A percentile compares a stretch with the other conserved stretches of the same genome.
Evolutionary conservation across 2,329 filamentous ascomycete genomes (phyloP).

Genomic region (Colletotrichum nymphaeae): DNA sequence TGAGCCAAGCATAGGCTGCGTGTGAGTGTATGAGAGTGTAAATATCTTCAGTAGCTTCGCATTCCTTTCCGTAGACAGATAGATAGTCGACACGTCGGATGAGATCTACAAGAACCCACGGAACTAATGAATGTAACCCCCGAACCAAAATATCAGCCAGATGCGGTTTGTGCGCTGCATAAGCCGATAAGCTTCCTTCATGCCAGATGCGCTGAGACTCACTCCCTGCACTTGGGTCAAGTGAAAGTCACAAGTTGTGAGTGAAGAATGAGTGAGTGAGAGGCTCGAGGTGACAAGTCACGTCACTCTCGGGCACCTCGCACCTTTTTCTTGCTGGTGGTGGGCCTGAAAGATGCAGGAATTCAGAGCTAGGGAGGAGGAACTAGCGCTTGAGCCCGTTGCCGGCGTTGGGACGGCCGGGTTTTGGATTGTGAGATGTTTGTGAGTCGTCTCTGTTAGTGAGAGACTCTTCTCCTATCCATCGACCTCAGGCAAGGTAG

Average conservation of each 20-base stretch:
- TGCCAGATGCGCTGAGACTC: background rate
- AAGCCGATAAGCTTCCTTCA: background rate
- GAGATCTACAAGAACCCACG: background rate
- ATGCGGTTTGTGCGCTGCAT: background rate
- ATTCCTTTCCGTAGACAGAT: background rate
- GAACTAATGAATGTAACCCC: background rate
- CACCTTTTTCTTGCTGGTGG: background rate
- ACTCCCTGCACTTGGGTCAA: background rate
- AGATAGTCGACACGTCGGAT: background rate
- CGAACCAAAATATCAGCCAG: background rate
- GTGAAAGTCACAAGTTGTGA: too few species aligned
- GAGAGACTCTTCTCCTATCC: background rate
- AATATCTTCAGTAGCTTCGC: background rate
- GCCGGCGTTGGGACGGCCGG: constrained; percentile 19
- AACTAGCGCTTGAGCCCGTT: constrained; percentile 30
- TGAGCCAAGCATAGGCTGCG: background rate
- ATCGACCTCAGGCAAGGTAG: background rate
- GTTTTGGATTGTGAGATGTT: constrained; percentile 1
- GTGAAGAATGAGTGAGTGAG: background rate
- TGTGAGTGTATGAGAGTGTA: background rate
- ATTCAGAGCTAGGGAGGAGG: background rate
- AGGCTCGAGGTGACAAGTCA: background rate
- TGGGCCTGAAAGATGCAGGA: constrained; percentile 5
- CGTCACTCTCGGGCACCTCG: background rate
- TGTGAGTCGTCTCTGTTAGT: constrained; percentile 4